Base-by-base conservation (phyloP, 2,329 filamentous ascomycete genomes). In the Colletotrichum abscissum region DNA sequence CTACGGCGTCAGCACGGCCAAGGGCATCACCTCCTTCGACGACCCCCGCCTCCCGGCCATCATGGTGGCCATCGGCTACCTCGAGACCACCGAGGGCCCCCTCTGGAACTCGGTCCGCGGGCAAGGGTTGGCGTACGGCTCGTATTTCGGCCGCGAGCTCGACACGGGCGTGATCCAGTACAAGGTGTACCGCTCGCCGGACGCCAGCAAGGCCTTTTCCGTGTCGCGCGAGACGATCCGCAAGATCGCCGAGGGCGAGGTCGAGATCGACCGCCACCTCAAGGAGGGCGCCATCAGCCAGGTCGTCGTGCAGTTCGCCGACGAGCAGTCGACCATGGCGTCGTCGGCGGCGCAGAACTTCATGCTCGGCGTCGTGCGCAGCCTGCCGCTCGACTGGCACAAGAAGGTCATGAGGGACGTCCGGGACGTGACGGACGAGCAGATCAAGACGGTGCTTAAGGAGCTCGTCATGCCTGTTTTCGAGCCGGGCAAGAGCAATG, bases 21-120 rank as follows among this genome's bases (percentile, higher is more conserved):
- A 89, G 55, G 96, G 96, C 6, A 90, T 96, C 19, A 88, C 90
- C 28, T 94, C 92, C 0, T 95, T 93, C 79, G 87, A 89, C 4
- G 93, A 98, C 78, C 92, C 95, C 0, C 89, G 91, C 19, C 87
- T 98, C 1, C 95, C 97, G 0, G 92, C 95, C 2, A 88, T 98
- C 64, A 90, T 97, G 81, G 95, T 99, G 8, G 95, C 96, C 1
- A 91, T 95, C 63, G 92, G 95, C 24, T 98, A 98, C 80, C 92
- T 99, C 74, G 95, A 98, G 80, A 92, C 95, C 1, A 93, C 97
- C 22, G 97, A 99, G 82, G 97, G 97, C 0, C 97, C 97, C 0
- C 90, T 99, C 38, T 98, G 97, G 96, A 93, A 93, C 75, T 94
- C 95, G 0, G 94, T 98, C 62, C 94, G 97, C 59, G 97, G 97